Evolutionary conservation across 2,329 filamentous ascomycete genomes (phyloP), one percentile per base, ranked within the genome.

Genomic region (Iodosphaeria phyllophila): DNA sequence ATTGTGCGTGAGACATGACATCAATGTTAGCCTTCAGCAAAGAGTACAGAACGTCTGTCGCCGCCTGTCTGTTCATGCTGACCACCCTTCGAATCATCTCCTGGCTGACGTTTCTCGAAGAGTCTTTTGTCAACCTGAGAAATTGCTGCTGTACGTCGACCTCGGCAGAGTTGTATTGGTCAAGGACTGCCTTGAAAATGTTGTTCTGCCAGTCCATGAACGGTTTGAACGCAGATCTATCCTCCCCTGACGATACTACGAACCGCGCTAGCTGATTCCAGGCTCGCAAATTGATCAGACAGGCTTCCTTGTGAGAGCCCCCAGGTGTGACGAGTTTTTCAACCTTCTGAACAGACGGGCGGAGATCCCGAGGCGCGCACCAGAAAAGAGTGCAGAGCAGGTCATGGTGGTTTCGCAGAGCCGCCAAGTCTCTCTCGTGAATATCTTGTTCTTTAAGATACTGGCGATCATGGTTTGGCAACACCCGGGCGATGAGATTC

Each of bases 361-460:
- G 57, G 24, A 65, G 37, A 3, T 60, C 56, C 2, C 53, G 40
- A 6, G 70, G 69, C 2, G 64, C 56, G 5, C 62, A 64, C 68
- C 69, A 77, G 39, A 65, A 76, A 4, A 77, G 50, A 1, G 68
- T 72, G 33, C 64, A 69, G 4, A 77, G 51, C 20, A 77, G 57
- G 40, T 77, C 71, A 30, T 76, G 71, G 30, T 77, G 72, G 31
- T 77, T 77, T 29, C 70, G 54, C 21, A 77, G 47, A 5, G 69
- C 67, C 4, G 67, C 66, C 22, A 76, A 51, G 24, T 77, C 70
- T 18, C 59, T 58, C 34, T 70, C 54, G 28, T 62, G 56, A 8
- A 74, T 56, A 5, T 51, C 54, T 29, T 70, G 58, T 38, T 76
- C 70, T 35, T 71, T 74, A 18, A 63, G 57, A 28, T 70, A 66